Base-by-base conservation (phyloP, 2,329 filamentous ascomycete species). In the Trichocomaceae sp. region DNA sequence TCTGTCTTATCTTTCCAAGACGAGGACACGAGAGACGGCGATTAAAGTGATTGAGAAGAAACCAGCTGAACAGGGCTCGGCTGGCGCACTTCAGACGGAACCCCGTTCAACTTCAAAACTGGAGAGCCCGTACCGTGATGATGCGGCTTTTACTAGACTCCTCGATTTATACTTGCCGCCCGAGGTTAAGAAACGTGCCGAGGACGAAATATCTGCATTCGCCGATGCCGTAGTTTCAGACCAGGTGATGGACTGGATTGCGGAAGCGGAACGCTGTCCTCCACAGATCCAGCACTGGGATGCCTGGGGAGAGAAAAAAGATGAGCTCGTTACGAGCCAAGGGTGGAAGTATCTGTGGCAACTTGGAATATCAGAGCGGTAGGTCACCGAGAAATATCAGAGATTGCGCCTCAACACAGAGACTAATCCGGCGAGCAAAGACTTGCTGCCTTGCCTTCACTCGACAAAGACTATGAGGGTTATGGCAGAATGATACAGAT, bases 181-280 rank as follows among this genome's bases (percentile, higher is more conserved):
- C 37, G 37, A 41, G 5, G 15, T 41, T 5, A 17, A 41, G 37
- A 41, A 13, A 17, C 19, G 15, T n/a, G 37, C 37, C 17, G 37
- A 41, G 15, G 2, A 15, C 15, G 37, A 17, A 7, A 7, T 41
- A 19, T 7, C 37, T 41, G 37, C 17, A 17, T 41, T 41, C 15
- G 37, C 12, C 9, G 15, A 41, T n/a, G 26, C 22, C 17, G 46
- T 26, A 4, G 29, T 48, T 26, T 48, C 46, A 7, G 29, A 48
- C 4, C 17, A 48, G 46, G 29, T 19, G n/a, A 48, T 48, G 46
- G 17, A 48, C 17, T 48, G 46, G 46, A 41, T 50, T 39, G 79
- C 80, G 0, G 83, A 88, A 64, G 81, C 85, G 0, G 86, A 89
- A 66, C 76, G 73, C 42, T 84, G 86, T 59, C 78, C 80, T 45